Conservation (phyloP, 2,329 filamentous ascomycete species). For the Claviceps maximensis region DNA sequence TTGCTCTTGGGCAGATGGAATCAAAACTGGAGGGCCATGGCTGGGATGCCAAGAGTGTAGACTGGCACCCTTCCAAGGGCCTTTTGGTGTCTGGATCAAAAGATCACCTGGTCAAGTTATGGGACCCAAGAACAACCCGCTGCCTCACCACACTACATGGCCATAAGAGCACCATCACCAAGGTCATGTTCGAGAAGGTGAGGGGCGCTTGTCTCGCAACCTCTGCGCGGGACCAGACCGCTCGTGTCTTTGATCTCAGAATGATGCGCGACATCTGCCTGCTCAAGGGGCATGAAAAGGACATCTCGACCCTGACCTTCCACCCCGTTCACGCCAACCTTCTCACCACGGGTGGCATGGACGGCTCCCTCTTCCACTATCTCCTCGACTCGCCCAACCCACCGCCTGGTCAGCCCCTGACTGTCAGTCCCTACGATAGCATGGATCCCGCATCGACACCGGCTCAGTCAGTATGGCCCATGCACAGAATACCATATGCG, state of each 20-base stretch:
- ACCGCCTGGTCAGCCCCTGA: conserved; percentile 56
- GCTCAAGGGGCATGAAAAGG: conserved; percentile 88
- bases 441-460: conserved; percentile 67
- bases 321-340: conserved; percentile 85
- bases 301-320: conserved; percentile 85
- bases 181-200: conserved; percentile 77
- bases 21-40: conserved; percentile 81
- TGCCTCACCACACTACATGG: conserved; percentile 90
- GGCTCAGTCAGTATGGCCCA: conserved; percentile 82
- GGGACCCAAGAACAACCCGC: conserved; percentile 86
- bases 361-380: conserved; percentile 85
- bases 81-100: conserved; percentile 92
- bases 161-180: conserved; percentile 94
- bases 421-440: conserved; percentile 72
- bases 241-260: conserved; percentile 83
- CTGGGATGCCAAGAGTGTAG: conserved; percentile 94
- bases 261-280: conserved; percentile 98
- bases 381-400: conserved; percentile 90
- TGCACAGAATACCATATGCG: conserved; percentile 73
- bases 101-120: conserved; percentile 92
- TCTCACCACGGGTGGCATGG: conserved; percentile 78
- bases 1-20: conserved; percentile 74
- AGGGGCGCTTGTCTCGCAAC: conserved; percentile 80
- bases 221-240: conserved; percentile 83
- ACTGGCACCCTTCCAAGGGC: conserved; percentile 95